Base-by-base conservation (phyloP, 805 yeast species). In the Candida palmyrensis region DNA sequence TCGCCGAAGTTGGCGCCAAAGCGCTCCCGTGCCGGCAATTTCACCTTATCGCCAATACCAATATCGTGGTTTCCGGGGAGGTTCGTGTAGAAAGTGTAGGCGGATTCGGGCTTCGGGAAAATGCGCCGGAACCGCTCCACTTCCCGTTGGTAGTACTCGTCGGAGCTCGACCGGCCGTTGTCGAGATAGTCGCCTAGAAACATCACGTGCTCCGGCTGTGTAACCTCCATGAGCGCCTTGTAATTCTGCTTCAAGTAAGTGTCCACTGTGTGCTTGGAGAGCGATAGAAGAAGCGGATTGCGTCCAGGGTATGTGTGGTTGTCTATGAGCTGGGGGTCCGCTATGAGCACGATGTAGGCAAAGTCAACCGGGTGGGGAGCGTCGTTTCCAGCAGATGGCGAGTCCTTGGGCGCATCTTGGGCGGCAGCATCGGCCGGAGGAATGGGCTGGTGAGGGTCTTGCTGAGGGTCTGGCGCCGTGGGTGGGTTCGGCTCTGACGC, bases 61-160 rank as follows among this genome's bases (percentile, higher is more conserved):
- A 94, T 85, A 54, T 92, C 99, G 55, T 92, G 99, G 50, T 92
- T 92, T 2, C 98, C 99, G 0, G 96, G 95, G 1, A 62, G 43
- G 36, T 61, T 58, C 11, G 51, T 45, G 38, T 57, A 57, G 47
- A 51, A 50, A 37, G 51, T 58, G 20, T 41, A 36, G 19, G 53
- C 57, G 27, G 40, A 47, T 10, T 27, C 32, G n/a, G 37, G 30
- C 22, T 39, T 42, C 11, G 39, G 37, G 41, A 66, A 66, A 3
- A 66, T 57, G 6, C 40, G 34, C 20, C 54, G 48, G 43, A 66
- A 66, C 25, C 72, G 52, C 17, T 38, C 29, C 24, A 45, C 41
- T 41, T 66, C 56, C 6, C 33, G 29, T 6, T 40, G 30, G 37
- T 50, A 66, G 45, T 65, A 66, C 21, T 36, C 43, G 30, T 62